Evolutionary conservation across 768 basidiomycete genomes (phyloP).

Genomic region (Lactarius vividus): DNA sequence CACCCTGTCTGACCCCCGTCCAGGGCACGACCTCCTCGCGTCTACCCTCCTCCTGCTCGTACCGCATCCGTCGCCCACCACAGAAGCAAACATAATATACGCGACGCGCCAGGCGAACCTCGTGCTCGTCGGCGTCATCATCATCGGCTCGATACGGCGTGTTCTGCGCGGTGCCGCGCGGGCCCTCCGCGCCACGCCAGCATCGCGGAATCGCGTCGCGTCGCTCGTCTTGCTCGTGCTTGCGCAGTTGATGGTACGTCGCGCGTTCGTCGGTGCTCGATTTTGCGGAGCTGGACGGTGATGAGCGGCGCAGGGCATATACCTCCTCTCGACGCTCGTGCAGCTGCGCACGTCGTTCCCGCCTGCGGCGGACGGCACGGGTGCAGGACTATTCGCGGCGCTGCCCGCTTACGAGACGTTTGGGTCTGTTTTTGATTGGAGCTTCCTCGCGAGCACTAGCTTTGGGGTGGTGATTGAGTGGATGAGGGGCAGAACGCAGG

Average conservation of each 20-base stretch:
- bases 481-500: conserved; percentile 33
- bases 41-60: conserved; percentile 42
- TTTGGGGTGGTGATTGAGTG: conserved; percentile 51
- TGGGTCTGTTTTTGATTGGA: conserved; percentile 69
- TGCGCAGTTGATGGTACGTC: conserved; percentile 77
- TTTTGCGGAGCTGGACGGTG: neutral
- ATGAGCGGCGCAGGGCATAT: conserved; percentile 56
- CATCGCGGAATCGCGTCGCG: conserved; percentile 63
- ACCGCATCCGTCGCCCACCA: conserved; percentile 23
- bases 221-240: conserved; percentile 74
- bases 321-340: conserved; percentile 77
- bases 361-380: conserved; percentile 41
- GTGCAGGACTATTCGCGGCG: conserved; percentile 60
- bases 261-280: neutral
- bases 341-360: conserved; percentile 83
- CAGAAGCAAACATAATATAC: conserved; percentile 38
- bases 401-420: conserved; percentile 75
- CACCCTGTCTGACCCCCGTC: conserved; percentile 31
- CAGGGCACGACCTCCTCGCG: conserved; percentile 45
- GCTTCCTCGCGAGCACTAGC: conserved; percentile 61
- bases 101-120: conserved; percentile 60
- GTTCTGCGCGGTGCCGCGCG: conserved; percentile 68
- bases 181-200: conserved; percentile 51
- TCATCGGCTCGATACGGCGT: conserved; percentile 65
- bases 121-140: conserved; percentile 70